Evolutionary conservation across 768 basidiomycete species (phyloP), one percentile per base, ranked within the genome.

Genomic region (Cystofilobasidium capitatum): DNA sequence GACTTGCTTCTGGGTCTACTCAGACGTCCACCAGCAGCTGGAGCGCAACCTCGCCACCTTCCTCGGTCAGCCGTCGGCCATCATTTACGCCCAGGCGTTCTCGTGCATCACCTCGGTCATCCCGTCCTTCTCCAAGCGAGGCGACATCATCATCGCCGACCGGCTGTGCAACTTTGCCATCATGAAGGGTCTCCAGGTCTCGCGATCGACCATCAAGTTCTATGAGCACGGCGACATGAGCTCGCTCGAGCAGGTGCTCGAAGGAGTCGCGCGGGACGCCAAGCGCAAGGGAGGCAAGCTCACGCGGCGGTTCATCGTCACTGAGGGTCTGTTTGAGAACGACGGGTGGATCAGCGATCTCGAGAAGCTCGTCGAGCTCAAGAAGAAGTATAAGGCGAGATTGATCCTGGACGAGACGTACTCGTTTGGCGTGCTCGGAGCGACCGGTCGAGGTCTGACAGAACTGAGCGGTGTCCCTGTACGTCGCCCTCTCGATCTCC

Each of bases 101-200:
- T 85, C 89, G 12, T 91, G 91, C 64, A 85, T 91, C 71, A 85
- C 89, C 4, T 94, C 91, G 20, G 91, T 93, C 73, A 96, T 98
- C 69, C 91, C 96, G 0, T 90, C 96, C 0, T 99, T 98, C 78
- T 90, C 88, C 81, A 98, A 99, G 76, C 85, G 94, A 70, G 93
- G 92, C 1, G 94, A 99, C 74, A 85, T 99, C 74, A 93, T 99
- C 73, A 89, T 99, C n/a, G 92, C 91, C 4, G 94, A 99, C 77
- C 85, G 91, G n/a, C 84, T 86, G n/a, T 86, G 92, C 72, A 94
- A 89, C 77, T 91, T 98, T 76, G 86, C 89, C 20, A 89, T 97
- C 64, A 93, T 97, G 76, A 94, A 92, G 78, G 96, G 94, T 22
- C 85, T 98, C 35, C 88, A 94, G 76, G 91, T 97, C 69, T 89